These are phyloP conservation scores for Colletotrichum graminicola DNA, from an alignment of 2,329 filamentous ascomycete species.

Conservation along the genomic window DNA sequence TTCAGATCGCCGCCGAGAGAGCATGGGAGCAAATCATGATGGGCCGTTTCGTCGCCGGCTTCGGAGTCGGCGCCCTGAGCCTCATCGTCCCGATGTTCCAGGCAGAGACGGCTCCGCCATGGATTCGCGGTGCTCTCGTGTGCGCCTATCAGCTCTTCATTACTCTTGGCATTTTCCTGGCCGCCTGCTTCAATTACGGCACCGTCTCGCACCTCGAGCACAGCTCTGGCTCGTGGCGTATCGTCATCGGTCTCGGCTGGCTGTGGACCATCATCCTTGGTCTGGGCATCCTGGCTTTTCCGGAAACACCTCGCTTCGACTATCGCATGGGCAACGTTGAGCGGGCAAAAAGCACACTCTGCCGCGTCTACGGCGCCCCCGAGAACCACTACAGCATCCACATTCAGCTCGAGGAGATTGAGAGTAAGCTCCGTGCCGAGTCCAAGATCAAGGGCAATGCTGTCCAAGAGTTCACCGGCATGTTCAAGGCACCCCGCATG, in stretches of 20 bases:
- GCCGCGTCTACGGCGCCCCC: slow-evolving; percentile 60
- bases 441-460: slow-evolving; percentile 54
- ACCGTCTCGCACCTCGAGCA: slow-evolving; percentile 60
- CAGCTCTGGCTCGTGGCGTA: slow-evolving; percentile 69
- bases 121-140: slow-evolving; percentile 75
- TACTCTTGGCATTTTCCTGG: slow-evolving; percentile 75
- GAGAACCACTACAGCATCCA: slow-evolving; percentile 59
- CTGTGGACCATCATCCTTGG: slow-evolving; percentile 63
- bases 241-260: slow-evolving; percentile 68
- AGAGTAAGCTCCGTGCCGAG: slow-evolving; percentile 65
- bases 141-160: slow-evolving; percentile 79
- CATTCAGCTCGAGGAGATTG: slow-evolving; percentile 66
- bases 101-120: slow-evolving; percentile 75
- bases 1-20: slow-evolving; percentile 68
- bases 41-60: slow-evolving; percentile 73
- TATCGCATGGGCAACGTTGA: slow-evolving; percentile 62
- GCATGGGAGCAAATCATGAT: slow-evolving; percentile 76
- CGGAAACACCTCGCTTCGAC: slow-evolving; percentile 65
- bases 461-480: slow-evolving; percentile 64
- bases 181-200: slow-evolving; percentile 69
- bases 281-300: slow-evolving; percentile 62
- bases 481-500: slow-evolving; percentile 75
- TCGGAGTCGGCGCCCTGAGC: slow-evolving; percentile 75
- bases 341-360: slow-evolving; percentile 61
- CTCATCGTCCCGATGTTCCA: slow-evolving; percentile 80